Conservation (phyloP, 2,329 filamentous ascomycete species). For the Claviceps capensis region DNA sequence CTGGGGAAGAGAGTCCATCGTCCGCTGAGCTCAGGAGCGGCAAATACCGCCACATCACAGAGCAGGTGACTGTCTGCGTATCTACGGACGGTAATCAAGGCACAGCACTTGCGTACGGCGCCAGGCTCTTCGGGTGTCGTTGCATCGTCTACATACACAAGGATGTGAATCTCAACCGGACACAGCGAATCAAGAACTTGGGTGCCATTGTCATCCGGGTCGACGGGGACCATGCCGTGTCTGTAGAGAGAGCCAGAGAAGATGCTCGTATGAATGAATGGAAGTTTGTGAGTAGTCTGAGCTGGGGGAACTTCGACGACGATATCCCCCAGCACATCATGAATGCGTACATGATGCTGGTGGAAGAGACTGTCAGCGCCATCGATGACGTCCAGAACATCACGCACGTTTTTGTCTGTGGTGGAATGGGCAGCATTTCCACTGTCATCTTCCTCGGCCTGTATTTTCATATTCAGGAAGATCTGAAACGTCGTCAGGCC, state of each 20-base stretch:
- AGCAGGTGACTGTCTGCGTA: constrained; percentile 7
- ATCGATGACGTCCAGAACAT: constrained; percentile 1
- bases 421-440: constrained; percentile 8
- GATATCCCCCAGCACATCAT: constrained; percentile 8
- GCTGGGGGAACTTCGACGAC: constrained; percentile 7
- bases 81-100: constrained; percentile 10
- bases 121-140: constrained; percentile 7
- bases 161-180: constrained; percentile 4
- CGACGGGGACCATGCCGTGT: constrained; percentile 7
- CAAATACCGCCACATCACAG: constrained; percentile 6
- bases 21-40: constrained; percentile 5
- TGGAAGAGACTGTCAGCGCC: constrained; percentile 4
- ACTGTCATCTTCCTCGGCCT: constrained; percentile 7
- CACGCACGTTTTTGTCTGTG: constrained; percentile 8
- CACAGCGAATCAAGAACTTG: constrained; percentile 5
- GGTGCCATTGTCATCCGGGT: constrained; percentile 8
- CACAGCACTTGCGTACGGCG: constrained; percentile 7
- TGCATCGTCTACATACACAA: constrained; percentile 9
- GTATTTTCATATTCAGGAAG: background rate
- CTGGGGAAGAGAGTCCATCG: constrained; percentile 1
- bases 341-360: constrained; percentile 9
- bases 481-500: background rate
- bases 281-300: constrained; percentile 9
- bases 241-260: constrained; percentile 6
- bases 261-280: constrained; percentile 8